phyloP scores from a whole-genome alignment of 2,329 filamentous ascomycete genomes.

The Cytospora chrysosperma region DNA sequence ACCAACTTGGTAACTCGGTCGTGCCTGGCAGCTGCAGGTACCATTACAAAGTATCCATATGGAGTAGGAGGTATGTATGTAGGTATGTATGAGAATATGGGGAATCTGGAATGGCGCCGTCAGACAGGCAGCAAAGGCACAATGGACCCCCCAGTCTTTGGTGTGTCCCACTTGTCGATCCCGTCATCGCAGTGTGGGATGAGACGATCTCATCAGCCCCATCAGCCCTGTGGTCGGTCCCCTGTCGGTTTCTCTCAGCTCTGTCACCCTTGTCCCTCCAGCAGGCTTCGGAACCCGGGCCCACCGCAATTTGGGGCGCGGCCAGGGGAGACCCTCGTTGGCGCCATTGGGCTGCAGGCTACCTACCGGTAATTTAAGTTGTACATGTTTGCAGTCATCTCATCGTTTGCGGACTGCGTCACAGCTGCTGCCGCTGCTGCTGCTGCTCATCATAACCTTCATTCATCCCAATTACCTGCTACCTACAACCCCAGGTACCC shows the following conservation, averaged over 20 bases:
- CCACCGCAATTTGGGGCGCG: conserved; percentile 3
- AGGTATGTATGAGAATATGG: no score
- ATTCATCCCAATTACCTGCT: no score
- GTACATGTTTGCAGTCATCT: conserved; percentile 2
- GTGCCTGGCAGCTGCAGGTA: neutral
- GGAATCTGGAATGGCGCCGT: neutral
- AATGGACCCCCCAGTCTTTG: neutral
- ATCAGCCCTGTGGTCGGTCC: conserved; percentile 8
- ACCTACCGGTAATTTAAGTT: conserved; percentile 17
- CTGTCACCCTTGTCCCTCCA: conserved; percentile 1
- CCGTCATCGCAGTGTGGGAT: conserved; percentile 12
- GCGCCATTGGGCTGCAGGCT: neutral
- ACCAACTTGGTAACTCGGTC: neutral
- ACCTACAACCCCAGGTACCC: no score
- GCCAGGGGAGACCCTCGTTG: neutral
- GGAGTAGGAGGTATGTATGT: no score
- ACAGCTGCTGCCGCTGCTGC: neutral
- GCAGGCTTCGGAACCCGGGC: conserved; percentile 2
- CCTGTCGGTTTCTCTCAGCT: neutral
- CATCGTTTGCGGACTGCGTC: conserved; percentile 4
- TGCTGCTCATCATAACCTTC: neutral
- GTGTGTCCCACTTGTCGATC: neutral
- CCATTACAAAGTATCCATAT: neutral
- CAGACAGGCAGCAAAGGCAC: neutral
- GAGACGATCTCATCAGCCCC: conserved; percentile 4